Conservation (phyloP, 164 flowering plant genomes). For the Stephania cephalantha region DNA sequence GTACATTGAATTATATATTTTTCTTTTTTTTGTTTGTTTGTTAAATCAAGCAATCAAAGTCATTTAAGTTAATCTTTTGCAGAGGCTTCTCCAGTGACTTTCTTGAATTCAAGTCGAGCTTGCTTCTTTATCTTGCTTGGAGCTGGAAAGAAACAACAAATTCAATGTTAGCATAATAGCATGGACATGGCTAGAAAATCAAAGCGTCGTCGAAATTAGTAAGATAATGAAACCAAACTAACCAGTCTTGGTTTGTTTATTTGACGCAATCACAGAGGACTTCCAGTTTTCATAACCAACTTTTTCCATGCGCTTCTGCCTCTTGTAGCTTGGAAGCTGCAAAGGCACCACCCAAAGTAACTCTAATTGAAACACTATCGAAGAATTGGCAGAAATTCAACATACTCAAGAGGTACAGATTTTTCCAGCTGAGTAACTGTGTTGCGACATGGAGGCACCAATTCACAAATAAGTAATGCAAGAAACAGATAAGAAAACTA, state of each 20-base stretch:
- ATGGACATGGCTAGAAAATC: not conserved
- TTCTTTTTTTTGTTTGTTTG: not conserved
- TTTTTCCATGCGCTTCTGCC: slow-evolving; percentile 48
- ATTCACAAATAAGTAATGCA: too few species aligned
- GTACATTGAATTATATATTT: not conserved
- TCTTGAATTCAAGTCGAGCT: slow-evolving; percentile 50
- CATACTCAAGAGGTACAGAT: too few species aligned
- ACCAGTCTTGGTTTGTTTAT: slow-evolving; percentile 47
- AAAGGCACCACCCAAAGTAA: slow-evolving; percentile 5
- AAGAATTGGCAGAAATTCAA: not conserved
- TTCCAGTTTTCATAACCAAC: slow-evolving; percentile 72
- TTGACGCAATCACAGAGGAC: slow-evolving; percentile 58
- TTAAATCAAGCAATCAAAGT: not conserved
- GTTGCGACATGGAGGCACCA: too few species aligned
- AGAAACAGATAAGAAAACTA: too few species aligned
- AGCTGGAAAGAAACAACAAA: slow-evolving; percentile 19
- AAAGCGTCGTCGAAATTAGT: not conserved
- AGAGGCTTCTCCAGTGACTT: slow-evolving; percentile 28
- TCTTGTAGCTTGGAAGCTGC: slow-evolving; percentile 71
- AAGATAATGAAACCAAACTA: not conserved
- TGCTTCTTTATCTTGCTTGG: slow-evolving; percentile 47
- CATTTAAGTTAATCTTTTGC: slow-evolving; percentile 27
- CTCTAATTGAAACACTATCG: not conserved
- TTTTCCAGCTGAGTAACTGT: too few species aligned
- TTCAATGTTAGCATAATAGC: not conserved